Evolutionary conservation across 2,329 filamentous ascomycete genomes (phyloP), one percentile per base, ranked within the genome.

Genomic region (Chaetothyriales sp.): DNA sequence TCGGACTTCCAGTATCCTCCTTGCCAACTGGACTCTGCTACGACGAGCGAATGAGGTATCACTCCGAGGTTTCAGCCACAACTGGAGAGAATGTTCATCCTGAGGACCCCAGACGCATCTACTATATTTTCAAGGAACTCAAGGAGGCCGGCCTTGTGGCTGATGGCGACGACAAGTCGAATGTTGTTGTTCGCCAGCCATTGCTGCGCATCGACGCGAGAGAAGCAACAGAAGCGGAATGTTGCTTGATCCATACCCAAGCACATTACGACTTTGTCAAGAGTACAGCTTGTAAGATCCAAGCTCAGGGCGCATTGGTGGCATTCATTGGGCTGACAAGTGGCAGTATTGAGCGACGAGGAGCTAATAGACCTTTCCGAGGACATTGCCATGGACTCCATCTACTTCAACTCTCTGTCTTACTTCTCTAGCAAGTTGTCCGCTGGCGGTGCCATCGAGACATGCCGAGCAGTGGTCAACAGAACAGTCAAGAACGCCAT

Each of bases 31-130:
- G 86, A 2, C 81, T 85, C 55, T 90, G 86, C 59, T 98, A 97
- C 65, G 92, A 98, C 70, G 82, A 87, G 52, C 81, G 90, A 29
- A 98, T 98, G 92, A 88, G 92, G 55, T 85, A 94, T 55, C 92
- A 98, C 66, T 86, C 89, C 51, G 94, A 95, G 64, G 82, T 86
- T 15, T 82, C 87, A 18, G 72, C 75, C 2, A 70, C 72, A 2
- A 68, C 72, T 18, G 76, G 77, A 1, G 78, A 82, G 47, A 84
- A 90, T 19, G 83, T 94, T 49, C 92, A 98, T 63, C 92, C 92
- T 0, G 92, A 98, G 67, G 92, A 98, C 62, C 92, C 92, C 1
- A 77, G 88, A 25, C 82, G 92, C 13, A 95, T 98, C 54, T 86
- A 89, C 61, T 84, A 86, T 62, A 98, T 98, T 60, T 95, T 92